A percentile compares a stretch with the other conserved stretches of the same genome.
Conservation (phyloP, 208 protist species). For the Phytomonas francai region DNA sequence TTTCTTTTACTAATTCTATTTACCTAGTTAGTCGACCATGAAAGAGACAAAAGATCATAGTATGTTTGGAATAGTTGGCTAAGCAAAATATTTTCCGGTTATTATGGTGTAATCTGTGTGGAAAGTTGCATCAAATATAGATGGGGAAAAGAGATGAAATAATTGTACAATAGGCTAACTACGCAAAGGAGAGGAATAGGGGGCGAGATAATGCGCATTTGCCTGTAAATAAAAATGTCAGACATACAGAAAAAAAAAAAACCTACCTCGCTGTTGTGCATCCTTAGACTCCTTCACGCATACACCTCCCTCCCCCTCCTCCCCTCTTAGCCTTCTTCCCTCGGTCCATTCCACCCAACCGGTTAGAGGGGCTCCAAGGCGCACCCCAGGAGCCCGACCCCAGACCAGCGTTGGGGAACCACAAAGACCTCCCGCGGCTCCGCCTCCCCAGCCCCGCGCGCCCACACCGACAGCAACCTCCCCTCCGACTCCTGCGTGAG, state of each 20-base stretch:
- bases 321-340: slow-evolving; percentile 11
- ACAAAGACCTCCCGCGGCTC: slow-evolving; percentile 37
- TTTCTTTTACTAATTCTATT: too few species aligned
- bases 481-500: slow-evolving; percentile 37
- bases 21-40: too few species aligned
- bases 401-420: slow-evolving; percentile 56
- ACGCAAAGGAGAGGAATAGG: not conserved
- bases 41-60: too few species aligned
- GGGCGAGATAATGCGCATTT: too few species aligned
- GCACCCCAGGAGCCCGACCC: slow-evolving; percentile 71
- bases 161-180: not conserved
- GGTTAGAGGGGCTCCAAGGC: slow-evolving; percentile 36
- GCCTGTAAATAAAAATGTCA: not conserved
- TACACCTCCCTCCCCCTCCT: slow-evolving; percentile 26
- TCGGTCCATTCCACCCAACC: not conserved
- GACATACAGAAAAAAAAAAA: slow-evolving; percentile 5
- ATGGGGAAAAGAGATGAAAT: not conserved
- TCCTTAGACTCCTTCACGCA: slow-evolving; percentile 20
- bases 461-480: slow-evolving; percentile 53
- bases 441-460: slow-evolving; percentile 18
- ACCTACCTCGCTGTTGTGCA: not conserved
- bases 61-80: too few species aligned
- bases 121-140: too few species aligned
- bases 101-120: too few species aligned
- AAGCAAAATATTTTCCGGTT: too few species aligned